These are phyloP conservation scores for Handroanthus guayacan DNA, from an alignment of 257 asterid species.

Conservation along the genomic window DNA sequence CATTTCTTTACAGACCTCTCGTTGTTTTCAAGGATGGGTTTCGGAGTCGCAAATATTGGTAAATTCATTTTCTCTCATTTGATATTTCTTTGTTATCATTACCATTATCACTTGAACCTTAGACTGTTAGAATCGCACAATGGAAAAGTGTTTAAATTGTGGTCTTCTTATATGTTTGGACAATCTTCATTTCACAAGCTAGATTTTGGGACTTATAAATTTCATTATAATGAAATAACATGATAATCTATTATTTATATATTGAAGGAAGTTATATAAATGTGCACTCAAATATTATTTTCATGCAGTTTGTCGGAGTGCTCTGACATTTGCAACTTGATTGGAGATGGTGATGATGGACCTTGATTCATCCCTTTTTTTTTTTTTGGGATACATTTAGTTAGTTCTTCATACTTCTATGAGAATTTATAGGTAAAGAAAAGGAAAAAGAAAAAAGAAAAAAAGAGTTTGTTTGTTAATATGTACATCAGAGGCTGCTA, in stretches of 20 bases:
- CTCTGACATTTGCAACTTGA: constrained; percentile 89
- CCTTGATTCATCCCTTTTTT: constrained; percentile 46
- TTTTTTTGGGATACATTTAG: neutral
- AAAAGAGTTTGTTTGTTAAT: constrained; percentile 5
- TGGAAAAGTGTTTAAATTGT: no score
- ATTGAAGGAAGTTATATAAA: no score
- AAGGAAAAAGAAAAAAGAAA: no score
- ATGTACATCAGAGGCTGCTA: constrained; percentile 5
- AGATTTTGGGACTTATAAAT: no score
- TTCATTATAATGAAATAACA: no score
- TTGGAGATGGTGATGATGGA: constrained; percentile 89
- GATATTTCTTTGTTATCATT: neutral
- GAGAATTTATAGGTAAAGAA: constrained; percentile 5
- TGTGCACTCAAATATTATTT: constrained; percentile 4
- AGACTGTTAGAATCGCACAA: no score
- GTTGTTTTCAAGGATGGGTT: constrained; percentile 90
- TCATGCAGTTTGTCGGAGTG: constrained; percentile 82
- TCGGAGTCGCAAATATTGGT: constrained; percentile 88
- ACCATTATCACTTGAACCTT: neutral
- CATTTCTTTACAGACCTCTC: constrained; percentile 60
- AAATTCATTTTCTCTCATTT: constrained; percentile 16
- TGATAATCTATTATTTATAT: no score
- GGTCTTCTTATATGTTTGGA: no score
- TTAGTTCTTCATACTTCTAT: neutral
- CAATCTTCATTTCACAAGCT: no score